Base-by-base conservation (phyloP, 169 alveolate species). In the Plasmodium ovale region DNA sequence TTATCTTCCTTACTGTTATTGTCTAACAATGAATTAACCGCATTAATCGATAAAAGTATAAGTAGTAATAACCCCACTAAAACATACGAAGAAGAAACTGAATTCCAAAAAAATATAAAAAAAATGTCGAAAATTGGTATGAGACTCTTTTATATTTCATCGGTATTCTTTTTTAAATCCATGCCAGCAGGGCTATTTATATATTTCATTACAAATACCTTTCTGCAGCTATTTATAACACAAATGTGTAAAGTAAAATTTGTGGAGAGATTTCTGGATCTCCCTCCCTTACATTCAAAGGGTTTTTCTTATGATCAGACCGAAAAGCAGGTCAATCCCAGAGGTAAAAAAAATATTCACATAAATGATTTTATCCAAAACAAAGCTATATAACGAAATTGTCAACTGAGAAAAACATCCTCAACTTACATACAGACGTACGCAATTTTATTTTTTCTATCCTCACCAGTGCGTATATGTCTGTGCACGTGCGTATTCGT, bases 1-100 rank as follows among this genome's bases (percentile, higher is more conserved):
- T 62, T 89, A 10, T 87, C 92, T 19, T 87, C 93, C 31, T 29
- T 88, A 44, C 71, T 93, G 35, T 71, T 93, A 92, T 73, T 92
- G 14, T 42, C 87, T 72, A 88, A 88, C 21, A 84, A 87, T 39
- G 88, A 74, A 58, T 74, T 74, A 74, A 74, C 88, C 33, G 54
- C 73, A 59, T 59, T 74, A 37, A 74, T 74, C 27, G 88, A 74
- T 67, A 74, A 74, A 51, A 49, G 49, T 12, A 19, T 74, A 21
- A 58, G 56, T 51, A 60, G 42, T 42, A 74, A 67, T 51, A 74
- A 59, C 5, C 58, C 39, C 3, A 53, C 12, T 21, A 37, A 47
- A 19, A 29, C 25, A 27, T 27, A 44, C 12, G 21, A 12, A 59
- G 88, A 74, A 37, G 88, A 74, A 33, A 59, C 65, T 6, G 88